These are phyloP conservation scores for Hypoxylon sp. DNA, from an alignment of 2,329 filamentous ascomycete species.

Conservation along the genomic window DNA sequence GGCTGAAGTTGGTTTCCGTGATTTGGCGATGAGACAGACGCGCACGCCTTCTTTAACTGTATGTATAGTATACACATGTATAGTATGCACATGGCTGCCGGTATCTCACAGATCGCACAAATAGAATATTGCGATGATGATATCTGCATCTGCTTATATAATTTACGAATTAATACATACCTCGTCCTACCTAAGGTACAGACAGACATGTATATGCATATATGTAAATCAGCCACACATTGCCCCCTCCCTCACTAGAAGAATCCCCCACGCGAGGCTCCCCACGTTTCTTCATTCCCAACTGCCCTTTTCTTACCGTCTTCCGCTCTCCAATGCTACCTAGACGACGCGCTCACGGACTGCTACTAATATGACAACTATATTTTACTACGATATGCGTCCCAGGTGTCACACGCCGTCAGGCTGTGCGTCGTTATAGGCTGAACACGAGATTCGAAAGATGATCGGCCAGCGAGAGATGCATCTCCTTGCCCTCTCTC, in stretches of 20 bases:
- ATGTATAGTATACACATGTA: too few relatives aligned
- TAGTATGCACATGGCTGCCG: too few relatives aligned
- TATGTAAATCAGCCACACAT: neutral
- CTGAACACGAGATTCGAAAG: slow-evolving; percentile 33
- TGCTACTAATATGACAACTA: neutral
- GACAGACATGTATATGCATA: too few relatives aligned
- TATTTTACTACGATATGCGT: neutral
- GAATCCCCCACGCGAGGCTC: neutral
- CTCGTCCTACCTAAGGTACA: too few relatives aligned
- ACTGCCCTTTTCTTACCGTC: too few relatives aligned
- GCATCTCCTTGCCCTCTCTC: slow-evolving; percentile 7
- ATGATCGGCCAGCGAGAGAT: slow-evolving; percentile 10
- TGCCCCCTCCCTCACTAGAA: neutral
- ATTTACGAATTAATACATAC: too few relatives aligned
- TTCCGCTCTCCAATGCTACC: neutral
- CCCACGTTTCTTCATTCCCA: slow-evolving; percentile 11
- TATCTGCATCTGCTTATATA: neutral
- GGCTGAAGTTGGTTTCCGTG: slow-evolving; percentile 10
- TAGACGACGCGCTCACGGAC: neutral
- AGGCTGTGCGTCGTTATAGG: slow-evolving; percentile 25
- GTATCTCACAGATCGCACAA: too few relatives aligned
- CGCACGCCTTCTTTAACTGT: neutral
- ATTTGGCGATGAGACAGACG: too few relatives aligned
- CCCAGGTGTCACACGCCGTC: slow-evolving; percentile 16
- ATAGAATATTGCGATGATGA: too few relatives aligned